These are phyloP conservation scores for Tolypocladium ophioglossoides DNA, from an alignment of 2,329 filamentous ascomycete species.

Conservation along the genomic window DNA sequence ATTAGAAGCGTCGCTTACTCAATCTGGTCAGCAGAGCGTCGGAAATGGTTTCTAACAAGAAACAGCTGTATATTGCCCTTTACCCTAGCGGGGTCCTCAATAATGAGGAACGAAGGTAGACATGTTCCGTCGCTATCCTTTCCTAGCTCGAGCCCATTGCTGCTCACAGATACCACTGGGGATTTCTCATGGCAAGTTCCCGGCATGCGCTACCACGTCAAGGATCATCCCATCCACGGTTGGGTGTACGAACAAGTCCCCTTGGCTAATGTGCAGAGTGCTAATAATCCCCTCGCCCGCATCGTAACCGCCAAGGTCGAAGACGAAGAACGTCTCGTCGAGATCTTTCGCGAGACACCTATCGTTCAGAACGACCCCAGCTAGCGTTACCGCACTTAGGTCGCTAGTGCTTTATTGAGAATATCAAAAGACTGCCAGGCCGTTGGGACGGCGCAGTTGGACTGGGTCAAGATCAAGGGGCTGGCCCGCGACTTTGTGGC, in stretches of 20 bases:
- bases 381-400: constrained; percentile 29
- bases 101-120: constrained; percentile 14
- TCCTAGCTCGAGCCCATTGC: neutral
- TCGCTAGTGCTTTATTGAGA: constrained; percentile 20
- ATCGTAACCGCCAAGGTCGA: constrained; percentile 28
- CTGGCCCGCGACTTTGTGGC: constrained; percentile 22
- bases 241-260: constrained; percentile 17
- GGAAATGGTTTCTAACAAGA: constrained; percentile 11
- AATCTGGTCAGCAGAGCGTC: too few relatives aligned
- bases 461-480: constrained; percentile 25
- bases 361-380: constrained; percentile 22
- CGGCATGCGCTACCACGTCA: constrained; percentile 23
- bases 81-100: constrained; percentile 14
- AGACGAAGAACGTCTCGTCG: constrained; percentile 19
- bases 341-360: constrained; percentile 19
- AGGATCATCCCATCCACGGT: constrained; percentile 8
- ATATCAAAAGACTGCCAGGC: constrained; percentile 23
- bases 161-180: constrained; percentile 17
- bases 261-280: constrained; percentile 10
- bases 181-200: constrained; percentile 15
- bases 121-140: too few relatives aligned
- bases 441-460: constrained; percentile 23
- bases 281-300: constrained; percentile 22
- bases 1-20: too few relatives aligned
- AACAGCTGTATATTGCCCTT: constrained; percentile 20